A percentile compares a stretch with the other conserved stretches of the same genome.
phyloP scores from a whole-genome alignment of 176 grass and related monocot species.

The Eragrostis nindensis region DNA sequence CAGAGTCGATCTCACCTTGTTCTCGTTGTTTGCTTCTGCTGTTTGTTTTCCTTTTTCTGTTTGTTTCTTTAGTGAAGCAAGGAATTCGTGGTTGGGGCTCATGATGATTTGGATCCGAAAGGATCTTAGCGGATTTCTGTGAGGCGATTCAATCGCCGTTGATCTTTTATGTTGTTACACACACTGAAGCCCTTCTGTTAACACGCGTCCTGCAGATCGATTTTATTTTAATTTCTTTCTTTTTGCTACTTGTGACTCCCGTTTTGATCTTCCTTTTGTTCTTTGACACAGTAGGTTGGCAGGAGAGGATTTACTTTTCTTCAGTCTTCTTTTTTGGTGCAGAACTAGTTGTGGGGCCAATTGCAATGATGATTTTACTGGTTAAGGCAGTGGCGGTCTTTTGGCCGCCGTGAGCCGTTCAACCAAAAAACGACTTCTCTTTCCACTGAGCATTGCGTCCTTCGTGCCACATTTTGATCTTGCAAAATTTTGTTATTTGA shows the following conservation, averaged over 20 bases:
- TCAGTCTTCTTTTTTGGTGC: neutral
- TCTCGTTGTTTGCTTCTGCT: neutral
- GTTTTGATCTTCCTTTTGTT: too few relatives aligned
- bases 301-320: neutral
- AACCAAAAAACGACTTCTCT: constrained; percentile 67
- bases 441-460: constrained; percentile 58
- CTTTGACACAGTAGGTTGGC: too few relatives aligned
- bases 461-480: fast-evolving
- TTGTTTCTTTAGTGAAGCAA: neutral
- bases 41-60: too few relatives aligned
- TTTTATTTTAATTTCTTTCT: fast-evolving
- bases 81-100: neutral
- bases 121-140: constrained; percentile 68
- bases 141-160: constrained; percentile 43
- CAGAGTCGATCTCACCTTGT: neutral
- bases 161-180: constrained; percentile 65
- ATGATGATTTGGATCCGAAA: constrained; percentile 64
- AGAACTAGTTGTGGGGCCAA: neutral
- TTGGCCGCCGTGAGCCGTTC: constrained; percentile 37
- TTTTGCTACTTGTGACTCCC: neutral
- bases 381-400: constrained; percentile 40
- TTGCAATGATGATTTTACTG: constrained; percentile 35
- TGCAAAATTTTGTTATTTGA: neutral
- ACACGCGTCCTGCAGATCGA: neutral
- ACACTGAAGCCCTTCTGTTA: constrained; percentile 34